Conservation (phyloP, 2,329 filamentous ascomycete species). For the Epichloe elymi region DNA sequence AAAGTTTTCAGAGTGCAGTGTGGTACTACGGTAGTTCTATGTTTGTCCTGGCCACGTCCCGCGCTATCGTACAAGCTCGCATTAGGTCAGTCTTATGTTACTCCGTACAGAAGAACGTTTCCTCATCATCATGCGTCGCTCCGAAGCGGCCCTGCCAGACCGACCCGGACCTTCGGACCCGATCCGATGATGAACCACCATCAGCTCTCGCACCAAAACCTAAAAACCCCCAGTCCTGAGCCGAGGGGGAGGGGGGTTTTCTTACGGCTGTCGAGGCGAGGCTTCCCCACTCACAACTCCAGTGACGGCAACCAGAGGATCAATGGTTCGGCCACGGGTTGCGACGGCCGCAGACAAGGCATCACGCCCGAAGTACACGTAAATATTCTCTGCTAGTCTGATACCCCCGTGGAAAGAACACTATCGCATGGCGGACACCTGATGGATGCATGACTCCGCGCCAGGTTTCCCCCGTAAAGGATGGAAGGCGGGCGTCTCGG, state of each 20-base stretch:
- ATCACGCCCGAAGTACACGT: not conserved
- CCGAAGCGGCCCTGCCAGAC: not conserved
- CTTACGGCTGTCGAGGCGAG: not conserved
- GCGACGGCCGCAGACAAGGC: slow-evolving; percentile 7
- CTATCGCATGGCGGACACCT: too few relatives aligned
- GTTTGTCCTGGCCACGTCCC: not conserved
- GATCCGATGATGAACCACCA: not conserved
- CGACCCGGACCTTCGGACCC: slow-evolving; percentile 1
- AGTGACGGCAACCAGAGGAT: not conserved
- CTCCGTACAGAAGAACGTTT: not conserved
- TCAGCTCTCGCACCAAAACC: not conserved
- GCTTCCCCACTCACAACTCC: not conserved
- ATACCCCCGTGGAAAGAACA: not conserved
- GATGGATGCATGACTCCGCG: not conserved
- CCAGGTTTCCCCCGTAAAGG: not conserved
- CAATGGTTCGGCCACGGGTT: not conserved
- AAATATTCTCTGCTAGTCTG: too few relatives aligned
- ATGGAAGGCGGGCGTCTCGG: not conserved
- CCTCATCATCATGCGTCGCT: not conserved
- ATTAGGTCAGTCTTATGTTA: not conserved
- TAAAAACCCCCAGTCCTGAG: not conserved
- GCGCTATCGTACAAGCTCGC: not conserved
- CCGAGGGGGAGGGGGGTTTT: too few relatives aligned
- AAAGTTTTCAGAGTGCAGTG: too few relatives aligned
- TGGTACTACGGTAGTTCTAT: not conserved